Conservation (phyloP, 2,329 filamentous ascomycete genomes). For the Alternaria longipes region DNA sequence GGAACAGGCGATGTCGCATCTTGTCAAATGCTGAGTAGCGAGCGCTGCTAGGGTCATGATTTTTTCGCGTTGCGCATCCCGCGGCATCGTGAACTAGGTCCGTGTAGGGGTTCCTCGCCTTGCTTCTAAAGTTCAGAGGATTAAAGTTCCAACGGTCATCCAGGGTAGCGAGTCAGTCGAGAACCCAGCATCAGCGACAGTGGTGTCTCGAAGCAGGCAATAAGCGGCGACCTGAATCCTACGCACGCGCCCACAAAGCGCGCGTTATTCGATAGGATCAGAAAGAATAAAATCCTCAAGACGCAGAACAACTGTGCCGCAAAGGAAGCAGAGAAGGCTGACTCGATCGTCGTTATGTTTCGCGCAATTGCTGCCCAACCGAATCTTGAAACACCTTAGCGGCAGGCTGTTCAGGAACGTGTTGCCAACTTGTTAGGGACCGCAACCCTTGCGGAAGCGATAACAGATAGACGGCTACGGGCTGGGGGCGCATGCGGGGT, state of each 20-base stretch:
- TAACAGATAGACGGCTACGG: conserved; percentile 17
- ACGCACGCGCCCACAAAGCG: conserved; percentile 34
- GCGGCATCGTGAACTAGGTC: conserved; percentile 12
- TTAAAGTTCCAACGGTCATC: conserved; percentile 33
- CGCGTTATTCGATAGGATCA: conserved; percentile 31
- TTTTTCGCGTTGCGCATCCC: conserved; percentile 13
- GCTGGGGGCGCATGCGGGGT: conserved; percentile 32
- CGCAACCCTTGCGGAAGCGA: conserved; percentile 15
- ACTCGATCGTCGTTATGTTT: conserved; percentile 19
- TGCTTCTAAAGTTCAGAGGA: conserved; percentile 16
- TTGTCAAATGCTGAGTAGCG: conserved; percentile 13
- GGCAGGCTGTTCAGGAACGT: conserved; percentile 24
- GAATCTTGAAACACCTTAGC: conserved; percentile 24
- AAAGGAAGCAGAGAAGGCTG: conserved; percentile 18
- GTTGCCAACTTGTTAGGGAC: conserved; percentile 20
- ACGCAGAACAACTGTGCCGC: conserved; percentile 22
- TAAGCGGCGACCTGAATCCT: conserved; percentile 18
- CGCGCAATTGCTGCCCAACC: conserved; percentile 21
- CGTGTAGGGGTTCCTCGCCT: conserved; percentile 15
- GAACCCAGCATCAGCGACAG: conserved; percentile 3
- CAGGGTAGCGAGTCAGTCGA: conserved; percentile 27
- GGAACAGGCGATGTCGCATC: conserved; percentile 15
- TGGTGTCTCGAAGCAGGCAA: conserved; percentile 12
- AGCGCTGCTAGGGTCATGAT: conserved; percentile 20
- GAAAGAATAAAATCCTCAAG: conserved; percentile 15